Evolutionary conservation across 768 basidiomycete genomes (phyloP).

Genomic region (Suillus paluster): DNA sequence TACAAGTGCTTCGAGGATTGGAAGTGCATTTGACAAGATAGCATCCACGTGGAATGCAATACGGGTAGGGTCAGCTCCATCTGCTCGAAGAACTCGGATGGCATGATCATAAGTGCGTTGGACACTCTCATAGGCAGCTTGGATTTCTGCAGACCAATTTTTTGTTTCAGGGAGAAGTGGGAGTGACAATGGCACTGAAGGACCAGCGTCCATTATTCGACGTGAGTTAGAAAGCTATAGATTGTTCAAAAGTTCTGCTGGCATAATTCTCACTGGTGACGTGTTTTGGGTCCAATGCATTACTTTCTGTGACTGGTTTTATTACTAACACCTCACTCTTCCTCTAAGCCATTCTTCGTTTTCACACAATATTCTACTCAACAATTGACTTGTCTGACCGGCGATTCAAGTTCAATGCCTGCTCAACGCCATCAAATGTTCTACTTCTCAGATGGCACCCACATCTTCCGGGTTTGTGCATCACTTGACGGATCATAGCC

Average conservation of each 20-base stretch:
- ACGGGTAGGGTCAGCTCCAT: conserved; percentile 17
- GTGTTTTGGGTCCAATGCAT: background rate
- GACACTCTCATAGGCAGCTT: conserved; percentile 15
- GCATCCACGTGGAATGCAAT: conserved; percentile 23
- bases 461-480: too few relatives aligned
- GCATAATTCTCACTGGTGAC: background rate
- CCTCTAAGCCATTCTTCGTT: background rate
- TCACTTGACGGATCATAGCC: too few relatives aligned
- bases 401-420: conserved; percentile 1
- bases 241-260: background rate
- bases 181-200: conserved; percentile 8
- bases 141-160: conserved; percentile 16
- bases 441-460: conserved; percentile 10
- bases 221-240: too few relatives aligned
- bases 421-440: conserved; percentile 4
- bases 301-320: background rate
- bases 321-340: conserved; percentile 7
- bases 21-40: conserved; percentile 9
- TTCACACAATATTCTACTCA: background rate
- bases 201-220: background rate
- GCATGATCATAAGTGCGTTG: conserved; percentile 14
- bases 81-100: conserved; percentile 7
- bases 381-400: background rate
- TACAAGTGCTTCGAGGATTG: conserved; percentile 16
- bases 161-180: conserved; percentile 14